Evolutionary conservation across 768 basidiomycete species (phyloP), one percentile per base, ranked within the genome.

Genomic region (Hericium rajendrae): DNA sequence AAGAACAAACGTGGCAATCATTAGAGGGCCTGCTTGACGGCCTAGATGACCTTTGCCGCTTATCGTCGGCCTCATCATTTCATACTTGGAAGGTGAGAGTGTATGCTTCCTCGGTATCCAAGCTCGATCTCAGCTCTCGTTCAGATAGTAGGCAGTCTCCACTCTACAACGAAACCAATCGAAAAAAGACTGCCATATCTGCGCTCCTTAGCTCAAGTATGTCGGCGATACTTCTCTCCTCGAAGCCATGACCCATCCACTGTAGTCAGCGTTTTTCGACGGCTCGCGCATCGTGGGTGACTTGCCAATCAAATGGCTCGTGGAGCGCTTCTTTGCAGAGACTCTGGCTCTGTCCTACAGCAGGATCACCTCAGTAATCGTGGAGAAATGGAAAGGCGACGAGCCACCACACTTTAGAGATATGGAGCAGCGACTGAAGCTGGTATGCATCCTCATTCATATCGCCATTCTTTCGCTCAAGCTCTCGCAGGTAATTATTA

Each of bases 201-300:
- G 12, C 79, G 89, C 18, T 86, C 87, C 13, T 70, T 78, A 28
- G 76, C 73, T 5, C 87, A 88, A 77, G 88, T 82, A 62, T 60
- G 39, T 15, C 32, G 32, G 32, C 32, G 32, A 32, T 32, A 10
- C 32, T 32, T 8, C 32, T 32, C 9, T 32, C 32, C 32, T 32
- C 32, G 32, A 32, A 32, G 32, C 32, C 32, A 32, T 32, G 32
- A 32, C 32, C 32, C 32, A 32, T 32, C 32, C 39, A 60, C 41
- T 4, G 10, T 57, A 64, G 55, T 53, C 37, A 11, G 15, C 39
- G 9, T 61, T 54, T 32, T 52, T 26, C 46, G 4, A 48, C 32
- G 50, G 48, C 48, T 53, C 48, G 38, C 53, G 59, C 20, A 43
- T 55, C 57, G 40, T 59, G 28, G 46, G 8, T 2, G 37, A 54